Evolutionary conservation across 352 stramenopile genomes (phyloP).

Genomic region (Aphanomyces astaci): DNA sequence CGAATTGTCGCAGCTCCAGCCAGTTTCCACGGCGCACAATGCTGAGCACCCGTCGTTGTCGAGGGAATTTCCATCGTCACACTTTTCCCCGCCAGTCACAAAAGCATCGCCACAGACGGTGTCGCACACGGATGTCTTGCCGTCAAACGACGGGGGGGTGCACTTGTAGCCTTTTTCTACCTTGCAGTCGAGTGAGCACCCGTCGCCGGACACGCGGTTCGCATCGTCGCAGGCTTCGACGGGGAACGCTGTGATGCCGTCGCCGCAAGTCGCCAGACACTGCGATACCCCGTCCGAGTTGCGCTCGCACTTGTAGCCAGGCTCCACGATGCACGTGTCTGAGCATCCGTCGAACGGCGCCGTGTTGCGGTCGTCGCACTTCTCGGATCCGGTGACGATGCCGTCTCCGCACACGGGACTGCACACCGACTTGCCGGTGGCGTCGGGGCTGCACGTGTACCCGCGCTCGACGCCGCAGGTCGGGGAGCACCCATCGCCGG

Average conservation of each 20-base stretch:
- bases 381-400: slow-evolving; percentile 17
- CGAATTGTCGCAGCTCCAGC: slow-evolving; percentile 25
- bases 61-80: slow-evolving; percentile 28
- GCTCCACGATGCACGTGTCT: slow-evolving; percentile 21
- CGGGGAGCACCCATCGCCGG: slow-evolving; percentile 24
- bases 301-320: slow-evolving; percentile 23
- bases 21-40: slow-evolving; percentile 23
- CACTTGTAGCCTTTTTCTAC: slow-evolving; percentile 27
- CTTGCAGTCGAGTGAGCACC: slow-evolving; percentile 22
- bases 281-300: neutral
- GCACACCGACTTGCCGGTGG: slow-evolving; percentile 23
- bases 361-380: slow-evolving; percentile 28
- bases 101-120: slow-evolving; percentile 26
- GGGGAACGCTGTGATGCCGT: slow-evolving; percentile 24
- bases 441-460: slow-evolving; percentile 24
- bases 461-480: slow-evolving; percentile 25
- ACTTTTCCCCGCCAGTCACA: slow-evolving; percentile 20
- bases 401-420: slow-evolving; percentile 27
- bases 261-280: slow-evolving; percentile 22
- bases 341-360: slow-evolving; percentile 25
- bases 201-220: slow-evolving; percentile 26
- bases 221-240: slow-evolving; percentile 29
- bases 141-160: neutral
- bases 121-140: neutral
- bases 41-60: slow-evolving; percentile 24